Evolutionary conservation across 2,329 filamentous ascomycete genomes (phyloP).

Genomic region (Fusarium tjaetaba): DNA sequence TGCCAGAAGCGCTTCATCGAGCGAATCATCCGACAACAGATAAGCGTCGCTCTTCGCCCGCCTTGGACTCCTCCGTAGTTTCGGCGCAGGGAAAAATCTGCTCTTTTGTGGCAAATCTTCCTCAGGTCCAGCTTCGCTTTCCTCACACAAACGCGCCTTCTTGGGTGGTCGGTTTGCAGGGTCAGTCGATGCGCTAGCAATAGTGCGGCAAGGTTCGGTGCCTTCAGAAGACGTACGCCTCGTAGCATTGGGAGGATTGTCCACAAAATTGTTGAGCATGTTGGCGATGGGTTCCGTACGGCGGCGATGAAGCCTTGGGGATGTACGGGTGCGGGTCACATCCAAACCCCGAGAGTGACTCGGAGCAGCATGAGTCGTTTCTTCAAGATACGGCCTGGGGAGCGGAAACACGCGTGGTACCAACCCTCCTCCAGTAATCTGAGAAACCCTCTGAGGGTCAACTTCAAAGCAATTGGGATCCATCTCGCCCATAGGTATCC

Average conservation of each 20-base stretch:
- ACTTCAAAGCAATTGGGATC: constrained; percentile 69
- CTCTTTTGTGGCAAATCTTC: constrained; percentile 56
- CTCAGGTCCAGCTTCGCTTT: constrained; percentile 53
- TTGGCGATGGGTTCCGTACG: constrained; percentile 63
- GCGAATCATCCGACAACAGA: constrained; percentile 65
- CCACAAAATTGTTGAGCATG: constrained; percentile 49
- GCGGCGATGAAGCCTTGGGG: constrained; percentile 57
- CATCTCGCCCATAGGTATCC: constrained; percentile 71
- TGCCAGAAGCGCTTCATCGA: constrained; percentile 63
- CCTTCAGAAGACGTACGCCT: constrained; percentile 24
- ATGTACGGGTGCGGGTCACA: constrained; percentile 42
- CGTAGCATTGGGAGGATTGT: constrained; percentile 27
- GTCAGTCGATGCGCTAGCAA: constrained; percentile 34
- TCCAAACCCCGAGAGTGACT: constrained; percentile 22
- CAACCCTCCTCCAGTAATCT: constrained; percentile 59
- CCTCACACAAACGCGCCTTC: constrained; percentile 65
- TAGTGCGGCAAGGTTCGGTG: constrained; percentile 14
- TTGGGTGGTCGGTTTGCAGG: constrained; percentile 59
- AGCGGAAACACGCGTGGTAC: constrained; percentile 67
- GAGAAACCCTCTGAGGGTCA: constrained; percentile 59
- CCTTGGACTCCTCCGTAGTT: constrained; percentile 40
- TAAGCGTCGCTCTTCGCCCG: constrained; percentile 53
- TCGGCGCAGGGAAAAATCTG: constrained; percentile 61
- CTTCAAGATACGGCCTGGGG: constrained; percentile 65
- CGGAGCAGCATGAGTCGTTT: constrained; percentile 37